Base-by-base conservation (phyloP, 768 basidiomycete species). In the Daedalea quercina region DNA sequence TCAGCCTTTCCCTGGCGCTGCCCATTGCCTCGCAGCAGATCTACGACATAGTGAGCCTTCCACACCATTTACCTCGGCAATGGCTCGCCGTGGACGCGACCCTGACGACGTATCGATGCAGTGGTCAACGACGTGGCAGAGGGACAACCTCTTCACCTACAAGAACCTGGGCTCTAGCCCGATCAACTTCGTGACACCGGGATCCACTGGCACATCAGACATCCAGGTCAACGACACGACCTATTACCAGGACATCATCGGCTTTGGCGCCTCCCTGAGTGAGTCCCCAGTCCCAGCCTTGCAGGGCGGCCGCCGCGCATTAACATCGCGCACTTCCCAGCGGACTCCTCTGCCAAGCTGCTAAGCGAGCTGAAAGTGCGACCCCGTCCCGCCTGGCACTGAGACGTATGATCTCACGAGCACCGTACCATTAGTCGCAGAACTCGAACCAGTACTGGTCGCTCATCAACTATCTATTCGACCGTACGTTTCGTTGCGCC, bases 261-360 rank as follows among this genome's bases (percentile, higher is more conserved):
- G 87, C 13, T 85, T 86, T 58, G 86, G 87, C 0, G 83, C 75
- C 9, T 60, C 80, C 0, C 69, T 89, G 31, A 87, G 87, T 87
- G 60, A 34, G 70, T 59, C 20, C 15, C 11, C 28, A 31, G 4
- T 11, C 6, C 28, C 11, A 4, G 28, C 4, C 28, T 4, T 31
- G 24, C 44, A 7, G 19, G 15, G 44, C 7, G n/a, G n/a, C n/a
- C n/a, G 3, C 17, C 17, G 17, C 22, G n/a, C 15, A 23, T 23
- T 15, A 17, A 26, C 20, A 15, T 9, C 22, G 20, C 23, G 44
- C 6, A 40, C 37, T 20, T 44, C 35, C 9, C 28, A 89, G 87
- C 87, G 24, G 87, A 90, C 62, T 87, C 85, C 1, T 81, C 86
- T 13, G 85, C 86, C 0, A 67, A 74, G 22, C 67, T 76, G 26